Base-by-base conservation (phyloP, 2,329 filamentous ascomycete species). In the Colletotrichum trifolii region DNA sequence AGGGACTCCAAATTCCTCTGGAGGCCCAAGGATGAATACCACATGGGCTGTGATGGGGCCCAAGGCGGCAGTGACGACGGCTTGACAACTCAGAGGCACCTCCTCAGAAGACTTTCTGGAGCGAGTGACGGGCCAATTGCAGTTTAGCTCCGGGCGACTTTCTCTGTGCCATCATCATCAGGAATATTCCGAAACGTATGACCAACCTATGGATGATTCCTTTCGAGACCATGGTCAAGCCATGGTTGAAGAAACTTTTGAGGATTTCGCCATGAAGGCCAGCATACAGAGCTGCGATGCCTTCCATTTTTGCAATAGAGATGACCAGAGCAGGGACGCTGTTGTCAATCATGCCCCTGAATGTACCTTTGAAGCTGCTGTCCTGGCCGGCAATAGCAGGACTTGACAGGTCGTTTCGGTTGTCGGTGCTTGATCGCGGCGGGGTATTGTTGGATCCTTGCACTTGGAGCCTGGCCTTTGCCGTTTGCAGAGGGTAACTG, bases 221-320 rank as follows among this genome's bases (percentile, higher is more conserved):
- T 77, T 97, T 97, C 64, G 92, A 88, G 58, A 95, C 80, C 92
- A 97, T 97, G 1, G 93, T 95, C 55, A 94, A 85, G 0, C 94
- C 94, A 72, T 97, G 93, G 25, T 88, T 89, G 71, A 97, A 89
- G 78, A 97, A 96, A 0, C 91, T 91, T 72, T 94, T 94, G 8
- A 94, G 77, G 3, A 97, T 83, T 76, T 96, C 92, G 5, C 89
- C 91, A 12, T 83, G 84, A 0, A 97, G 80, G 6, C 93, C 94
- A 53, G 91, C 87, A 73, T 96, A 97, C 8, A 97, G 78, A 0
- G 89, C 90, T 4, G 75, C 73, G 0, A 89, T 66, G 1, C 94
- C 94, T 72, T 97, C 92, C 0, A 79, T 82, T 49, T 82, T 84
- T 38, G 83, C 79, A 42, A 87, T 87, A 17, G 83, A 80, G 33